Evolutionary conservation across 305 asterid genomes (phyloP), one percentile per base, ranked within the genome.

Genomic region (Fraxinus floribunda): DNA sequence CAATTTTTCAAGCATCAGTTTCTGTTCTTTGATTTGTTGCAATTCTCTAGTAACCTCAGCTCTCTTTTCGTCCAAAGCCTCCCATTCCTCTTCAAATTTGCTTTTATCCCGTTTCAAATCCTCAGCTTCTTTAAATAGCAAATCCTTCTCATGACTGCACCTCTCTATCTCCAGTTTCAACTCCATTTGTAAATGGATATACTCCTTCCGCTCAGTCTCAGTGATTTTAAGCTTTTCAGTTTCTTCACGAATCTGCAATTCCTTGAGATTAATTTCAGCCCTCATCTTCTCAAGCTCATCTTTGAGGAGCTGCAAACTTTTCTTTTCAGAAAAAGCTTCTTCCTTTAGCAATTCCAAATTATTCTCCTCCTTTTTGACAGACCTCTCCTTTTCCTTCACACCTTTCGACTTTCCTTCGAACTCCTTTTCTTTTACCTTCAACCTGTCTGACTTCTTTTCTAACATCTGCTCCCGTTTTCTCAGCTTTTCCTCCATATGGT

Each of bases 1-100:
- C 83, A 81, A 57, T 44, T 91, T 91, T 76, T 89, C 93, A 55
- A 90, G 68, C 82, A 73, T 84, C 75, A 79, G 85, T 80, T 86
- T 91, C 87, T 94, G 93, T 82, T 88, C 88, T 32, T 82, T 85
- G 29, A 93, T 88, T 78, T 86, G 87, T 84, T 85, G 78, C 78
- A 86, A 62, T 44, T 90, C 94, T 82, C 74, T 84, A 41, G 83
- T 64, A 49, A 93, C 86, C 82, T 75, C 89, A 15, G 89, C 88
- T 87, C 92, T 90, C 87, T 93, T 94, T 81, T 90, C 93, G 87
- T 95, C 98, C 44, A 95, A 88, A 32, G 83, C 85, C 87, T 94
- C 97, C 99, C 99, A 95, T 77, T 93, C 98, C 84, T 92, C 92
- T 90, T 95, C 97, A 72, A 94, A 93, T 85, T 91, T 93, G 84